Conservation (phyloP, 2,329 filamentous ascomycete genomes). For the Aciculosporium take region DNA sequence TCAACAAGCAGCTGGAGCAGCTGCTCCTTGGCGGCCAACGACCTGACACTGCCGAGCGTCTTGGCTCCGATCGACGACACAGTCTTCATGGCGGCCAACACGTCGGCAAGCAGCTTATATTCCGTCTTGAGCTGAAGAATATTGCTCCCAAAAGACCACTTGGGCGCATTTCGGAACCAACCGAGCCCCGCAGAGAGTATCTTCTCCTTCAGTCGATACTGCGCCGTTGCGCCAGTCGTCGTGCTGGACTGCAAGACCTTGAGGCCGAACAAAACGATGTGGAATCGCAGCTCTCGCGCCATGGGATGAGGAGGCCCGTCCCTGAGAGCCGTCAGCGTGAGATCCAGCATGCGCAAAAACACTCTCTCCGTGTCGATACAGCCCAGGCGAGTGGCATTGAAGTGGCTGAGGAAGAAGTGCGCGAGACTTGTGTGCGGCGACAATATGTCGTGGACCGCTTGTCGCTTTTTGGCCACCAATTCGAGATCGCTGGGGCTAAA, state of each 20-base stretch:
- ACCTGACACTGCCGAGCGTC: conserved; percentile 41
- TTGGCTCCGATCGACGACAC: conserved; percentile 46
- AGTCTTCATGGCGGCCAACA: conserved; percentile 50
- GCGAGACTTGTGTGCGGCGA: conserved; percentile 75
- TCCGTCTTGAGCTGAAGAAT: conserved; percentile 88
- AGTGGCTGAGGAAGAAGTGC: conserved; percentile 87
- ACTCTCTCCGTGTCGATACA: conserved; percentile 68
- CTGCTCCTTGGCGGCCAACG: conserved; percentile 65
- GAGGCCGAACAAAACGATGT: conserved; percentile 70
- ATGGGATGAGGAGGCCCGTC: conserved; percentile 66
- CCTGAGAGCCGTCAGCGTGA: conserved; percentile 63
- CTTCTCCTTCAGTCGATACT: conserved; percentile 78
- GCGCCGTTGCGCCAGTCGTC: conserved; percentile 45
- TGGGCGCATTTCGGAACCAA: conserved; percentile 75
- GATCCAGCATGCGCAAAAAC: conserved; percentile 66
- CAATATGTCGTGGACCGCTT: conserved; percentile 66
- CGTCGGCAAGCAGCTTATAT: conserved; percentile 64
- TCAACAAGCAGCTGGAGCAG: conserved; percentile 69
- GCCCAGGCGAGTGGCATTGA: conserved; percentile 79
- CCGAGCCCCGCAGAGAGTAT: conserved; percentile 72
- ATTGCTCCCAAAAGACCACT: conserved; percentile 94
- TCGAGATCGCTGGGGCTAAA: conserved; percentile 82
- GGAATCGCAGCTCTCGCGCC: conserved; percentile 82
- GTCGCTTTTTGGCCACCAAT: conserved; percentile 58
- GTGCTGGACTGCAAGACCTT: conserved; percentile 62